Base-by-base conservation (phyloP, 2,329 filamentous ascomycete species). In the Diaporthe citri region DNA sequence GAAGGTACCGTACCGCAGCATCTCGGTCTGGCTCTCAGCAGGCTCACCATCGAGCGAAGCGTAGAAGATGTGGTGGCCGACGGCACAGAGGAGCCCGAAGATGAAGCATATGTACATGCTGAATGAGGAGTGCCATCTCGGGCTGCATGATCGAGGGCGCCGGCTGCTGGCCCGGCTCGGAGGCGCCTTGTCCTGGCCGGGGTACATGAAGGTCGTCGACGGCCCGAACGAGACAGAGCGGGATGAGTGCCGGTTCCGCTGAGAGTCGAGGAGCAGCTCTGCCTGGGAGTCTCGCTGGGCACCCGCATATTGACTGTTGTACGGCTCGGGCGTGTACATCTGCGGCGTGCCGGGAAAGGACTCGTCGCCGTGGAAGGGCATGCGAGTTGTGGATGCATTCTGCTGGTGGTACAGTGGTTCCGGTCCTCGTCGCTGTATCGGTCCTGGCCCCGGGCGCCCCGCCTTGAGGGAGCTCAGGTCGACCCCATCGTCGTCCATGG, bases 41-140 rank as follows among this genome's bases (percentile, higher is more conserved):
- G 79, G 78, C 56, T 79, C 78, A 12, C 81, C 83, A 70, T 84
- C 71, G 13, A 86, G 78, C 1, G 77, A 75, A 9, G 75, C 74
- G 77, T 86, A 86, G 76, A 83, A 86, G 48, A 81, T 71, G 75
- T 86, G 84, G 73, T 86, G 84, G 17, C 80, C 82, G 25, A 82
- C 67, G 22, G 84, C 82, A 43, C 82, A 84, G 34, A 79, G 71
- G 20, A 85, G 56, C 4, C 84, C 84, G n/a, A 83, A 80, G 20
- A 83, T 10, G 52, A 84, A 81, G 71, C 82, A 81, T 10, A 82
- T n/a, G 64, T 84, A 83, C 83, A 86, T 85, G 67, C 78, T 77
- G 76, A 78, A 79, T 25, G 77, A 77, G 10, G 76, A 69, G 17
- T 77, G 74, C 76, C 77, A 78, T 12, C 56, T 62, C n/a, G 73